Base-by-base conservation (phyloP, 176 grass and related monocot species). In the Thalia dealbata region DNA sequence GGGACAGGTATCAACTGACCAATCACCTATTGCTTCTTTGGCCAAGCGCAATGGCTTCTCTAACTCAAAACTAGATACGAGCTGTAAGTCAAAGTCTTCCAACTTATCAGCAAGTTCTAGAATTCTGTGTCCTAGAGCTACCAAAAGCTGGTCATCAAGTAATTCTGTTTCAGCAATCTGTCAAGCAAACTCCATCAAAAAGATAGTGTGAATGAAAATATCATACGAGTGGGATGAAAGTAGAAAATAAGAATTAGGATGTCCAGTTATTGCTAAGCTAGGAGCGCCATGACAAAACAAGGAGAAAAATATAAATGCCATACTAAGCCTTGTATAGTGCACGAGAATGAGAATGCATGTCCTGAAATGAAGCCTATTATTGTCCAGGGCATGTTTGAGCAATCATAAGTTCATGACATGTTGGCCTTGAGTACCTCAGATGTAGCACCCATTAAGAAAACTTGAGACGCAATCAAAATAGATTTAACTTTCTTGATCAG, bases 81-180 rank as follows among this genome's bases (percentile, higher is more conserved):
- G 52, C 64, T 85, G 88, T 79, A 99, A 77, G 76, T 99, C 95
- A 24, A 99, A 99, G 60, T 99, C 88, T 44, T 99, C 95, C 41
- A 99, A 65, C 61, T 91, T 86, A 21, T 99, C 95, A 68, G 85
- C 88, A 41, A 99, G 85, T 77, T 99, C 95, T 55, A 99, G 77
- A 85, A 99, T 99, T 74, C 95, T 88, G 72, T 99, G 95, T 25
- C 90, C 95, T 83, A 99, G 75, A 75, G 88, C 95, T 84, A 99
- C 82, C 77, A 99, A 79, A 79, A 99, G 87, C 58, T 86, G 91
- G 75, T 95, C 90, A 73, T 95, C 95, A 15, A 95, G 87, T 79
- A 99, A 84, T 81, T 99, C 88, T 76, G 95, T 87, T 77, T 99
- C 95, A 65, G 87, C 95, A 71, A 99, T 91, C 95, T 99, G 79